phyloP scores from a whole-genome alignment of 2,329 filamentous ascomycete genomes.

The Stachybotrys elegans region DNA sequence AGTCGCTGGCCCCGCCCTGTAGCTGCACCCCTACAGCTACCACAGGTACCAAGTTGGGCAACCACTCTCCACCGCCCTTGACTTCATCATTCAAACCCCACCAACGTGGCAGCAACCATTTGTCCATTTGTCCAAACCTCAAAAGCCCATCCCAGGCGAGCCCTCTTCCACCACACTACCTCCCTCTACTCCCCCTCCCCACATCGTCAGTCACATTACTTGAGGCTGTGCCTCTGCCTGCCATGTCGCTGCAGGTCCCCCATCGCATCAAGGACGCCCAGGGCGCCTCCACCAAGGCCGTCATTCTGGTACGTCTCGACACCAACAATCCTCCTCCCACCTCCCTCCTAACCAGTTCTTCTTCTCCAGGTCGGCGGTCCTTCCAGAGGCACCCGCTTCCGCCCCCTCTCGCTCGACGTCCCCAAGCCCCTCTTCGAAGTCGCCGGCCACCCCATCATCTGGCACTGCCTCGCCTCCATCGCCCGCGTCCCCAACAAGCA shows the following conservation, averaged over 20 bases:
- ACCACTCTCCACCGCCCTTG: conserved; percentile 2
- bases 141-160: too few relatives aligned
- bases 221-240: conserved; percentile 6
- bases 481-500: conserved; percentile 73
- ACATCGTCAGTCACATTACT: too few relatives aligned
- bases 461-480: conserved; percentile 91
- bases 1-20: too few relatives aligned
- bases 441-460: conserved; percentile 96
- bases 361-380: conserved; percentile 77
- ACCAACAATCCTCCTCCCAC: conserved; percentile 13
- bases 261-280: conserved; percentile 39
- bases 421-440: conserved; percentile 99
- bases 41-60: too few relatives aligned
- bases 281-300: conserved; percentile 73
- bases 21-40: too few relatives aligned
- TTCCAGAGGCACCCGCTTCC: conserved; percentile 90
- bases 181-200: conserved; percentile 5
- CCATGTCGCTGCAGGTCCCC: conserved; percentile 55
- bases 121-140: too few relatives aligned
- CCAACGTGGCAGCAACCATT: conserved; percentile 3
- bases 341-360: neutral
- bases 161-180: conserved; percentile 4
- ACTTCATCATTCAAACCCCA: too few relatives aligned
- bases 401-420: conserved; percentile 89
- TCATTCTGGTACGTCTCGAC: conserved; percentile 66